Evolutionary conservation across 805 yeast species (phyloP).

Genomic region (Metschnikowia anglica): DNA sequence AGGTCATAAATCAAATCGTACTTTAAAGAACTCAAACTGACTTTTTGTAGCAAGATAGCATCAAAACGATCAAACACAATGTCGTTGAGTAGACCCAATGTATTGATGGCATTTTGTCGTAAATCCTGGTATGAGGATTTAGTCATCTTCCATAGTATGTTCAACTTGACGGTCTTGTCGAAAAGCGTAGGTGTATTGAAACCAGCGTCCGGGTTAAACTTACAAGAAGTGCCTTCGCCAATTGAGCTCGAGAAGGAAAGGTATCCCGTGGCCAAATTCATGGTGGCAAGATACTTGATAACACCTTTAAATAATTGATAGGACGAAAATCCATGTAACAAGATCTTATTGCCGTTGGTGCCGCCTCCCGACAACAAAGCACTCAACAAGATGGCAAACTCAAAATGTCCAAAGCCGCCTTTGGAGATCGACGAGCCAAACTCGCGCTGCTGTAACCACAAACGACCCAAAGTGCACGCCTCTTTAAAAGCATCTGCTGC

Average conservation of each 20-base stretch:
- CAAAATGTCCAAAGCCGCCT: conserved; percentile 92
- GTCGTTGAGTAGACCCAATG: conserved; percentile 70
- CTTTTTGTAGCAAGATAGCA: conserved; percentile 65
- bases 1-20: conserved; percentile 65
- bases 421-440: conserved; percentile 59
- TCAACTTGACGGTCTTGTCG: conserved; percentile 74
- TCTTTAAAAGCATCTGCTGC: conserved; percentile 79
- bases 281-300: conserved; percentile 74
- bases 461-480: conserved; percentile 80
- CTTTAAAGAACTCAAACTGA: conserved; percentile 52
- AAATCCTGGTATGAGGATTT: conserved; percentile 61
- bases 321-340: conserved; percentile 85
- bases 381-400: conserved; percentile 78
- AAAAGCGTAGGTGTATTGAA: conserved; percentile 73
- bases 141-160: conserved; percentile 80
- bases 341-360: conserved; percentile 65
- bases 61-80: conserved; percentile 82
- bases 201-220: conserved; percentile 52
- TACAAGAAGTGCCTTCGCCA: conserved; percentile 44
- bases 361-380: conserved; percentile 85
- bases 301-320: conserved; percentile 93
- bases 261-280: conserved; percentile 66
- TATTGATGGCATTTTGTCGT: conserved; percentile 63
- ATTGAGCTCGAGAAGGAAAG: conserved; percentile 61
- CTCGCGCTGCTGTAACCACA: conserved; percentile 91